Conservation (phyloP, 495 filamentous ascomycete genomes). For the Aspergillus egyptiacus region DNA sequence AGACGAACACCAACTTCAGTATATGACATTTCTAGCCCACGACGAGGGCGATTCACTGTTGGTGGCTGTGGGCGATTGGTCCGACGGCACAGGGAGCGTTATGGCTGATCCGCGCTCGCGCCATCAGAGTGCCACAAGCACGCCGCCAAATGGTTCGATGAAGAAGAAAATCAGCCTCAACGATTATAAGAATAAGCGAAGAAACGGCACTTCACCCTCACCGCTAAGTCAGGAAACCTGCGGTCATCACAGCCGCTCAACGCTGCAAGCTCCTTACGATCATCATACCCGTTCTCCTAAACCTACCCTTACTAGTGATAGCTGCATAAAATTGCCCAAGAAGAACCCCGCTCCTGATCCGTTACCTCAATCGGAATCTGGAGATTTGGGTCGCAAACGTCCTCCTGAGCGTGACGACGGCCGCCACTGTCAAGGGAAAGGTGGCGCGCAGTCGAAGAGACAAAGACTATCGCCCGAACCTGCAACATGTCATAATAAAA, state of each 20-base stretch:
- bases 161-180: conserved; percentile 49
- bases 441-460: conserved; percentile 27
- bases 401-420: conserved; percentile 24
- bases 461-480: conserved; percentile 27
- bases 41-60: conserved; percentile 43
- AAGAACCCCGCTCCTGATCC: conserved; percentile 11
- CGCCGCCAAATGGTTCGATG: conserved; percentile 22
- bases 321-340: conserved; percentile 11
- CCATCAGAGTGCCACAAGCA: conserved; percentile 31
- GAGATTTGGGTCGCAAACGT: conserved; percentile 31
- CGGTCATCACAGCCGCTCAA: conserved; percentile 13
- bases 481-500: conserved; percentile 18
- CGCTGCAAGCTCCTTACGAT: conserved; percentile 15
- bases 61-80: conserved; percentile 47
- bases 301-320: conserved; percentile 17
- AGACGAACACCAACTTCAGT: conserved; percentile 49
- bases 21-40: conserved; percentile 50
- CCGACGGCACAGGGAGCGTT: conserved; percentile 44
- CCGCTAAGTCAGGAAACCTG: conserved; percentile 19
- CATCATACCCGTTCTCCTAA: conserved; percentile 19
- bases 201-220: conserved; percentile 21
- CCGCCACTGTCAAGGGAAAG: conserved; percentile 14
- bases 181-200: conserved; percentile 46
- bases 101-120: conserved; percentile 36
- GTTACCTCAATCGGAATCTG: conserved; percentile 13